Base-by-base conservation (phyloP, 1,139 yeast genomes). In the Yamadazyma songkhlaensis region DNA sequence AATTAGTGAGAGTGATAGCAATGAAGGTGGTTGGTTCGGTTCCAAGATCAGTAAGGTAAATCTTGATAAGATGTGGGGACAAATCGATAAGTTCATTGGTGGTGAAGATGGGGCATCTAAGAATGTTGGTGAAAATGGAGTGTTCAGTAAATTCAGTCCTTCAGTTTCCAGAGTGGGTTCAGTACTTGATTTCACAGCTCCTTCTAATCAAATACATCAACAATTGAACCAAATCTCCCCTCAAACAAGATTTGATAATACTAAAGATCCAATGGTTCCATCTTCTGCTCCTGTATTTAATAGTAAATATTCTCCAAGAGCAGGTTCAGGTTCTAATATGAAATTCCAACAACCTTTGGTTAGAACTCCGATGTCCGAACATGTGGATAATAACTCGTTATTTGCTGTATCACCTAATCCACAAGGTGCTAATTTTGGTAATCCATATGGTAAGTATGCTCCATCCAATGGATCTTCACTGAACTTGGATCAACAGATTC, bases 41-140 rank as follows among this genome's bases (percentile, higher is more conserved):
- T 62, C 77, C 28, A 80, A 76, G 66, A 72, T 84, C 49, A 67
- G 84, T 27, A 81, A 81, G 53, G 95, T 94, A 10, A 85, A 84
- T 49, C 67, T 89, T 42, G 95, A 89, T 51, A 84, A 79, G 53
- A 82, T 89, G 42, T 85, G 95, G 94, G 92, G 90, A 7, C 89
- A 84, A 37, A 67, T 89, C 44, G 95, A 88, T 55, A 88, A 88
- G 57, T 87, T 90, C 55, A 92, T 92, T 45, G 87, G 96, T 3
- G 98, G 97, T 9, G 96, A 87, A 37, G 90, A 81, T 33, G 48
- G 56, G 2, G 48, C 55, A 2, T 44, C 66, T 7, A 22, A 29
- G 9, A 12, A 22, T 17, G 37, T 41, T n/a, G 38, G 29, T 8
- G 62, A 60, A 25, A 77, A 75, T 22, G 72, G 64, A 28, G 80